Percentiles rank a stretch among this genome's conserved stretches.
These are phyloP conservation scores for Trypanosoma congolense DNA, from an alignment of 208 protist species.

Conservation along the genomic window DNA sequence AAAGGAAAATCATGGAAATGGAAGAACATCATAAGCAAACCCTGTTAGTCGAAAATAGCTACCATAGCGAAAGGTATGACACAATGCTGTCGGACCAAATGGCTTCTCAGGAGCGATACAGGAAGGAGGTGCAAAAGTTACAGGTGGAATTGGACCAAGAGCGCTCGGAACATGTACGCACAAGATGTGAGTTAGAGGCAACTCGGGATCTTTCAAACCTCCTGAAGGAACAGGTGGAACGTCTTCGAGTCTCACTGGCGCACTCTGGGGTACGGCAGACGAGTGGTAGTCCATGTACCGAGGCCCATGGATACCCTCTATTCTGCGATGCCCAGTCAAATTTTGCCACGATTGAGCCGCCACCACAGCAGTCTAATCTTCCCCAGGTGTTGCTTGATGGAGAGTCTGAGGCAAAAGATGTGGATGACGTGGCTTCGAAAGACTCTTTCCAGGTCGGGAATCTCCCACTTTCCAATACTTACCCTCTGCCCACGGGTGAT, in stretches of 20 bases:
- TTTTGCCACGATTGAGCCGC: constrained; percentile 5
- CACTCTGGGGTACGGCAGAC: not conserved
- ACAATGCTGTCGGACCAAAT: constrained; percentile 12
- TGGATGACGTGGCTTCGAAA: too few species aligned
- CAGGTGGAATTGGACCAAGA: constrained; percentile 15
- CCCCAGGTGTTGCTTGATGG: too few species aligned
- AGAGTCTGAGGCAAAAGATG: too few species aligned
- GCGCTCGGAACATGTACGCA: constrained; percentile 11
- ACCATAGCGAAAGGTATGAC: constrained; percentile 8
- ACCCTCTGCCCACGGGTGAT: not conserved
- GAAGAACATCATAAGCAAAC: constrained; percentile 7
- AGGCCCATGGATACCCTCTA: not conserved
- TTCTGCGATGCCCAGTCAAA: constrained; percentile 2
- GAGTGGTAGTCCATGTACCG: not conserved
- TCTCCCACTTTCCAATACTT: not conserved
- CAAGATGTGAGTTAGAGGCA: constrained; percentile 7
- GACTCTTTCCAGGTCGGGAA: too few species aligned
- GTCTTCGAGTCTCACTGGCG: constrained; percentile 1
- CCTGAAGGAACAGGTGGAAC: constrained; percentile 14
- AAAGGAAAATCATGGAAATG: constrained; percentile 13
- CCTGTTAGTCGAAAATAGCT: constrained; percentile 5
- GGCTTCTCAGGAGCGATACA: constrained; percentile 1
- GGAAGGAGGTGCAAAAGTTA: constrained; percentile 11
- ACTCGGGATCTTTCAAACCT: constrained; percentile 8
- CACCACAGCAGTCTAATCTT: constrained; percentile 8